Evolutionary conservation across 1,139 yeast species (phyloP).

Genomic region (Kodamaea plutei): DNA sequence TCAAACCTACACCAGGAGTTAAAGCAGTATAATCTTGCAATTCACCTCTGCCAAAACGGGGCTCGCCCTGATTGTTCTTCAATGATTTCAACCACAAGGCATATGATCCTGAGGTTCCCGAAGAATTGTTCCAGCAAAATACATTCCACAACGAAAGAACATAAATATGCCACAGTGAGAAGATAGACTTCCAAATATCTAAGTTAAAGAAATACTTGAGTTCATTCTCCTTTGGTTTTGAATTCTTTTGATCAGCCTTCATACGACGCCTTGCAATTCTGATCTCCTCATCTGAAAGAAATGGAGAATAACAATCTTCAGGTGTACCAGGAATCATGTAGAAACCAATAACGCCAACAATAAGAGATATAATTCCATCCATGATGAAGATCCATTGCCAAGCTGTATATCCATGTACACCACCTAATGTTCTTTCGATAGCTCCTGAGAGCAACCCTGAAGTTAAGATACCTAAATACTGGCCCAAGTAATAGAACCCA

Average conservation of each 20-base stretch:
- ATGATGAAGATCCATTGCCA: slow-evolving; percentile 77
- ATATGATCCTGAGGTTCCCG: slow-evolving; percentile 48
- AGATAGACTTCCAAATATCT: slow-evolving; percentile 45
- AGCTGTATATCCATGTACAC: slow-evolving; percentile 48
- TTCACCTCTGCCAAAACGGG: slow-evolving; percentile 26
- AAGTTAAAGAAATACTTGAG: slow-evolving; percentile 24
- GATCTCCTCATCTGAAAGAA: slow-evolving; percentile 61
- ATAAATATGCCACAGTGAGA: slow-evolving; percentile 55
- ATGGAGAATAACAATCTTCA: slow-evolving; percentile 50
- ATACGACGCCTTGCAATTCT: slow-evolving; percentile 57
- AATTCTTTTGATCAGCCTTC: slow-evolving; percentile 36
- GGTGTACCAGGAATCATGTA: slow-evolving; percentile 71
- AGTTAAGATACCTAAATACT: slow-evolving; percentile 56
- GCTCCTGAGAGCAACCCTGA: slow-evolving; percentile 66
- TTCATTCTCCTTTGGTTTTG: slow-evolving; percentile 26
- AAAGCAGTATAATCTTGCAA: slow-evolving; percentile 41
- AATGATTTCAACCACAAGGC: slow-evolving; percentile 43
- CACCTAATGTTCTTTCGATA: slow-evolving; percentile 45
- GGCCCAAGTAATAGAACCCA: slow-evolving; percentile 58
- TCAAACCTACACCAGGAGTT: slow-evolving; percentile 42
- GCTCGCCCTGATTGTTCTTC: slow-evolving; percentile 21
- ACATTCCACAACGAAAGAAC: slow-evolving; percentile 49
- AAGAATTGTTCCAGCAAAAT: slow-evolving; percentile 60
- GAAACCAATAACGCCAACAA: slow-evolving; percentile 59
- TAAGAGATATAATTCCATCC: slow-evolving; percentile 59